These are phyloP conservation scores for Moesziomyces parantarcticus DNA, from an alignment of 1,284 basidiomycete genomes.

Conservation along the genomic window DNA sequence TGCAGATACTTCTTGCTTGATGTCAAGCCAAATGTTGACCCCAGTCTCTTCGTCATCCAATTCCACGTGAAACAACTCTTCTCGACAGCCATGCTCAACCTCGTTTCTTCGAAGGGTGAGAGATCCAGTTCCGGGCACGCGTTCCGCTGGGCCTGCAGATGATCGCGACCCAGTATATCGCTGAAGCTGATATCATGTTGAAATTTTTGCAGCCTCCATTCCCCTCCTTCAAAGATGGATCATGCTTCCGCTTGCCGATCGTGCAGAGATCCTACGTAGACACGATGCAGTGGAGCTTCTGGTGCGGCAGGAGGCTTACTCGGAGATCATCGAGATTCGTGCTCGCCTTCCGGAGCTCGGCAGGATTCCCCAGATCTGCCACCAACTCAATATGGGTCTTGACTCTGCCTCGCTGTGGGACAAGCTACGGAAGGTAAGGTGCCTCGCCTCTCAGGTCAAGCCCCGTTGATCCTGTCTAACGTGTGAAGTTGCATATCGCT, in stretches of 20 bases:
- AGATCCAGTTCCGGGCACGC: too few relatives aligned
- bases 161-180: too few relatives aligned
- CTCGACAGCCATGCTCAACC: conserved; percentile 23
- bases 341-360: conserved; percentile 21
- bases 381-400: conserved; percentile 31
- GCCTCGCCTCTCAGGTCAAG: background rate
- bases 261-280: conserved; percentile 18
- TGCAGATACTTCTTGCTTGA: background rate
- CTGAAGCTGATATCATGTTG: too few relatives aligned
- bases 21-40: background rate
- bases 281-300: conserved; percentile 44
- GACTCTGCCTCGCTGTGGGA: conserved; percentile 23
- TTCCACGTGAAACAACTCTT: too few relatives aligned
- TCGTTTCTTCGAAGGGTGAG: conserved; percentile 35
- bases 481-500: too few relatives aligned
- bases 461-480: too few relatives aligned
- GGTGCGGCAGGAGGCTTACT: conserved; percentile 17
- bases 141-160: too few relatives aligned
- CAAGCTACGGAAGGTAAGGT: conserved; percentile 22
- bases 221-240: conserved; percentile 36
- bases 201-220: conserved; percentile 17
- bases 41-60: background rate
- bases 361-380: conserved; percentile 23
- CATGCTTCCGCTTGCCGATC: conserved; percentile 29
- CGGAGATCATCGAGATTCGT: conserved; percentile 20